phyloP scores from a whole-genome alignment of 768 basidiomycete species.

The Leccinum incarnatum region DNA sequence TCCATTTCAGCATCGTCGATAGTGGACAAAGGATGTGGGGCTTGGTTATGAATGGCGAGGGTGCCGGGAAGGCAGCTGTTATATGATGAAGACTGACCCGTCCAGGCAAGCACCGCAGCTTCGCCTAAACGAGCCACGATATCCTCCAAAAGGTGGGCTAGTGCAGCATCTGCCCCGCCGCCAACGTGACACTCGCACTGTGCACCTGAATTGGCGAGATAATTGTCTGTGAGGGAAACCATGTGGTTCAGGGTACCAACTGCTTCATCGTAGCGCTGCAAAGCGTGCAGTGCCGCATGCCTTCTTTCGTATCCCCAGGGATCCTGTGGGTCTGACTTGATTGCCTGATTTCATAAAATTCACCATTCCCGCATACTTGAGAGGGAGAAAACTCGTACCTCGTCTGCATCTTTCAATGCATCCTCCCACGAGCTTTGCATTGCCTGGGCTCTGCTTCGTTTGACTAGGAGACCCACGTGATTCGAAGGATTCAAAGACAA shows the following conservation, averaged over 20 bases:
- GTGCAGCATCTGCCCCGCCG: background rate
- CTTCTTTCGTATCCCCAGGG: slow-evolving; percentile 1
- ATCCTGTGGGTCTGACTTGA: background rate
- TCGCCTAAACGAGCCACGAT: slow-evolving; percentile 6
- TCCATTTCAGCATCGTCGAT: background rate
- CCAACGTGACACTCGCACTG: slow-evolving; percentile 5
- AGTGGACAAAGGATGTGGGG: background rate
- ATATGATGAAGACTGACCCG: slow-evolving; percentile 7
- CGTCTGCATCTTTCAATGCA: slow-evolving; percentile 14
- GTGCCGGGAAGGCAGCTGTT: slow-evolving; percentile 12
- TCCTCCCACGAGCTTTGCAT: slow-evolving; percentile 1
- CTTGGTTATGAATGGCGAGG: background rate
- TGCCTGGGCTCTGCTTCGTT: slow-evolving; percentile 4
- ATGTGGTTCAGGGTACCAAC: background rate
- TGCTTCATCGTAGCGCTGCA: slow-evolving; percentile 1
- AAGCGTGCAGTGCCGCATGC: background rate
- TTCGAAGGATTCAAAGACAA: background rate
- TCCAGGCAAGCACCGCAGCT: slow-evolving; percentile 9
- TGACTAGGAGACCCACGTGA: background rate
- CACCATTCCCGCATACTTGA: background rate
- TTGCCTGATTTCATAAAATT: background rate
- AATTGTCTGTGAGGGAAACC: background rate
- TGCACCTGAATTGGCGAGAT: background rate
- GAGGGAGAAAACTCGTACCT: background rate
- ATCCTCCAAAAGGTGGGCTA: slow-evolving; percentile 14